phyloP scores from a whole-genome alignment of 139 green algal genomes.

The Micractinium sp. region DNA sequence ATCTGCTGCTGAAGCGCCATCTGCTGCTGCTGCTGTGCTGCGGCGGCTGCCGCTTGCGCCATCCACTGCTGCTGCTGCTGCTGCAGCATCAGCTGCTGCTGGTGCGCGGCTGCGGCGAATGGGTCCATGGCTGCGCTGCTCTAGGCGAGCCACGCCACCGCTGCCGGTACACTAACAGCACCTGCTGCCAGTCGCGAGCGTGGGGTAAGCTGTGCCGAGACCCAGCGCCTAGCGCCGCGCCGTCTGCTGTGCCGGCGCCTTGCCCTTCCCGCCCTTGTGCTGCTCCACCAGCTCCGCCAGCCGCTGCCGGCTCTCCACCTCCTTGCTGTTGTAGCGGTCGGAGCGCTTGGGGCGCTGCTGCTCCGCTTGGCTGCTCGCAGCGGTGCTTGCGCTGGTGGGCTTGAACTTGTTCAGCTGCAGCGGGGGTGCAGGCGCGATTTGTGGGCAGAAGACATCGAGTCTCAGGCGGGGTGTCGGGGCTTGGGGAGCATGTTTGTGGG shows the following conservation, averaged over 20 bases:
- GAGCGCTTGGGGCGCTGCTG: slow-evolving; percentile 9
- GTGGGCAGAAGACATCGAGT: not conserved
- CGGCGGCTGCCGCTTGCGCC: not conserved
- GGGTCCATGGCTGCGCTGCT: not conserved
- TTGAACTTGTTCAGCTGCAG: slow-evolving; percentile 29
- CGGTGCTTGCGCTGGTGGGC: not conserved
- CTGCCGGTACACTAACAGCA: not conserved
- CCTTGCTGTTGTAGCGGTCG: slow-evolving; percentile 19
- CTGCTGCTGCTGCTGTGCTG: slow-evolving; percentile 11
- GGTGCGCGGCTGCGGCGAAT: not conserved
- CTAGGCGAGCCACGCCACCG: not conserved
- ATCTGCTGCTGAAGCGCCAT: not conserved
- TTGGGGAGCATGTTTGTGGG: not conserved
- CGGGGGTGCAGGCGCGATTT: not conserved
- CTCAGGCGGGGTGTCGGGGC: not conserved
- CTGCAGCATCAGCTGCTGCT: not conserved
- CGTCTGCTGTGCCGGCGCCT: slow-evolving; percentile 3
- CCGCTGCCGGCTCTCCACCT: slow-evolving; percentile 20
- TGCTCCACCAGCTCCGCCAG: slow-evolving; percentile 20
- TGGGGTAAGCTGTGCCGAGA: too few species aligned
- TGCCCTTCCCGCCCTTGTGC: slow-evolving; percentile 8
- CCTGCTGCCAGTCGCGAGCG: not conserved
- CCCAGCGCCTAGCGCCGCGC: slow-evolving; percentile 1
- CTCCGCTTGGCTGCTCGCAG: not conserved
- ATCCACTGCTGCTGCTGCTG: not conserved